phyloP scores from a whole-genome alignment of 331 rosid genomes.

The Rosa hybrid region DNA sequence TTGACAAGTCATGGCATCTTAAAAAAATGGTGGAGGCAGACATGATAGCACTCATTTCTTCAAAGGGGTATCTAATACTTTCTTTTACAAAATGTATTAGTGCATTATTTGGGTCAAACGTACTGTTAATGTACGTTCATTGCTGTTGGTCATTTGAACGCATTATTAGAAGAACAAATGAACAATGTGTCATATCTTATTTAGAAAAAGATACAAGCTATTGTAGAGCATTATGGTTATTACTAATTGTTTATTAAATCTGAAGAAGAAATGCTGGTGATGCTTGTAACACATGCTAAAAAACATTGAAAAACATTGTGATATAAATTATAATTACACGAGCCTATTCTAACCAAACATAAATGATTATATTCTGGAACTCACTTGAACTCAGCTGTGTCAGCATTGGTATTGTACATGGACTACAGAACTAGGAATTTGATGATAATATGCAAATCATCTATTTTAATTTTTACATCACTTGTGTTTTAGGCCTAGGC shows the following conservation, averaged over 20 bases:
- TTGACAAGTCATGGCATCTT: constrained; percentile 7
- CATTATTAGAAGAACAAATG: constrained; percentile 25
- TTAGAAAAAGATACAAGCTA: constrained; percentile 22
- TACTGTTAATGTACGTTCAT: background rate
- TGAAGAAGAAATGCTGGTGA: background rate
- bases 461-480: background rate
- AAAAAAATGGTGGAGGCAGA: background rate
- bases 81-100: background rate
- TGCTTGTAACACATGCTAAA: background rate
- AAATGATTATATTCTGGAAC: background rate
- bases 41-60: background rate
- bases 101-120: background rate
- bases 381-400: background rate
- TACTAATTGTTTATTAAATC: background rate
- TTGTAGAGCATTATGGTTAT: constrained; percentile 13
- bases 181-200: constrained; percentile 55
- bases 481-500: background rate
- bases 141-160: constrained; percentile 3
- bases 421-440: background rate
- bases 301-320: background rate
- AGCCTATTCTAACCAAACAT: background rate
- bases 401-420: background rate
- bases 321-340: background rate
- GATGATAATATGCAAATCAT: background rate
- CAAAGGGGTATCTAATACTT: constrained; percentile 20